Conservation (phyloP, 2,329 filamentous ascomycete genomes). For the Beauveria bassiana region DNA sequence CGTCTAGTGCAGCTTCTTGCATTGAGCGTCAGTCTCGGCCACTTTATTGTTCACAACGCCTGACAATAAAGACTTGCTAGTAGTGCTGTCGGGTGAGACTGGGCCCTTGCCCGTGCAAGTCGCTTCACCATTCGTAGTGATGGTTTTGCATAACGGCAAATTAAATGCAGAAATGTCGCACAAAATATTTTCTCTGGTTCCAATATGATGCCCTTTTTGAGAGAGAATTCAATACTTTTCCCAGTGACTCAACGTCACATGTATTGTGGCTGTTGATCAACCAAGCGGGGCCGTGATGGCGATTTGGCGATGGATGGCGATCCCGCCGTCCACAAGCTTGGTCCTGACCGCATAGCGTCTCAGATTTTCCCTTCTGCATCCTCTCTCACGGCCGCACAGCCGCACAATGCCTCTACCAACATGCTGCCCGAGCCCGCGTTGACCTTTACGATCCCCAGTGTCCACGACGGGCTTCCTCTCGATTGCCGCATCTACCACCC, state of each 20-base stretch:
- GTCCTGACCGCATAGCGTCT: background rate
- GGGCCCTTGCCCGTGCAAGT: too few species aligned
- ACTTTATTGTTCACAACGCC: too few species aligned
- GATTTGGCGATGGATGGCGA: background rate
- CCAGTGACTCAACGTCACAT: background rate
- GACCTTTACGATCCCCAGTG: constrained; percentile 72
- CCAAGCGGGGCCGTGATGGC: background rate
- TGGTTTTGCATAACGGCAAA: too few species aligned
- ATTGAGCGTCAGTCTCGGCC: background rate
- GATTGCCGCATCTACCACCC: constrained; percentile 81
- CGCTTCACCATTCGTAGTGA: too few species aligned
- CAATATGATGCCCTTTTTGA: background rate
- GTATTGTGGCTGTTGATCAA: background rate
- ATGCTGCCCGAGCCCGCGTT: constrained; percentile 52
- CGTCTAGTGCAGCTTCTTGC: background rate
- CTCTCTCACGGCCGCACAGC: background rate
- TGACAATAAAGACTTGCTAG: background rate
- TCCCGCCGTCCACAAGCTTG: background rate
- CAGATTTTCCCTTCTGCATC: background rate
- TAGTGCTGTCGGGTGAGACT: too few species aligned
- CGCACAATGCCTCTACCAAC: constrained; percentile 16
- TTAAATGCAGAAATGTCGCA: too few species aligned
- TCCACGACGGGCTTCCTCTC: constrained; percentile 68
- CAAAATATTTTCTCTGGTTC: too few species aligned
- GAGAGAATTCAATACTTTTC: background rate